Base-by-base conservation (phyloP, 495 filamentous ascomycete genomes). In the Paragyromitra xinjiangensis region DNA sequence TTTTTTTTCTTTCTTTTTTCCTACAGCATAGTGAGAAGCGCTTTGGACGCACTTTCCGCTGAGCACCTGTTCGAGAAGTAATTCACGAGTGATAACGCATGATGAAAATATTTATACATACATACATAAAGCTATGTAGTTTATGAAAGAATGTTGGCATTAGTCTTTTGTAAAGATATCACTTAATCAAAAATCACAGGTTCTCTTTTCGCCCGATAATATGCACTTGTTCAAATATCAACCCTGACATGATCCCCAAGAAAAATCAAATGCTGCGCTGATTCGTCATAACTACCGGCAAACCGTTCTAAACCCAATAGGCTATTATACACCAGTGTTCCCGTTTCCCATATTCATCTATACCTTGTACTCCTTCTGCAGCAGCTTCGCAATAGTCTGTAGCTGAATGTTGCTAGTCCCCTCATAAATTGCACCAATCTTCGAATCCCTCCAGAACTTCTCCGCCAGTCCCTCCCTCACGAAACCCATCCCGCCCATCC, bases 401-500 rank as follows among this genome's bases (percentile, higher is more conserved):
- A 98, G 84, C 84, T 96, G 94, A 66, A 90, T 91, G 78, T 90
- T 90, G 82, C 92, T 93, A 81, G 85, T 78, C 53, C 95, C 95
- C 87, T 99, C 95, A 85, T 99, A 98, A 78, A 99, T 98, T 58
- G 93, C 94, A 1, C 95, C 95, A 82, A 99, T 99, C 90, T 98
- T 99, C 86, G 92, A 95, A 84, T 99, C 95, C 26, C 95, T 88
- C 87, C 91, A 99, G 86, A 91, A 96, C 89, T 99, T 99, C 90
- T 99, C 95, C 3, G 96, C 95, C 75, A 97, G 90, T 2, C 95
- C 95, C 84, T 99, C 95, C 51, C 95, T 87, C 48, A 98, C 95
- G 80, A 99, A 99, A 12, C 88, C 88, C 95, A 97, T 98, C 64
- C 95, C 95, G 44, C 95, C 95, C 95, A 98, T 98, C 95, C 96